Conservation (phyloP, 2,329 filamentous ascomycete genomes). For the Amesomyces nigricolor region DNA sequence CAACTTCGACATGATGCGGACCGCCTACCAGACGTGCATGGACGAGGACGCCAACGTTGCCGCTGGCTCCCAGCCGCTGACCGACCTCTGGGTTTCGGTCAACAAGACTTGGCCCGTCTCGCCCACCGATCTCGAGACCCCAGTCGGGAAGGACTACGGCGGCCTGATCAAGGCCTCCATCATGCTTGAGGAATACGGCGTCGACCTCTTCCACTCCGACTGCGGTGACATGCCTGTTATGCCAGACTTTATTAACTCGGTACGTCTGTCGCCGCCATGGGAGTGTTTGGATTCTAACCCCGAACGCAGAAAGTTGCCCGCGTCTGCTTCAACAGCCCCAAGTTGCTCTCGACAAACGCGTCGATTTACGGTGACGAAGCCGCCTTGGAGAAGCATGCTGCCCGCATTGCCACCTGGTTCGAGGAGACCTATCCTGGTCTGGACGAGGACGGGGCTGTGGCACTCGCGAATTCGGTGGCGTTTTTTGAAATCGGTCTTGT, state of each 20-base stretch:
- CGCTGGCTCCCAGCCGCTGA: conserved; percentile 51
- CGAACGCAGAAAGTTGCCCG: not conserved
- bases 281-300: not conserved
- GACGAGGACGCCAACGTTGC: conserved; percentile 53
- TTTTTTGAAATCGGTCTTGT: not conserved
- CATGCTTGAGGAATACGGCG: conserved; percentile 5
- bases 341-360: not conserved
- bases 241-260: conserved; percentile 4
- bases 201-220: not conserved
- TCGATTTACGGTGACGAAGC: not conserved
- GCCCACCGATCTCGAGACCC: conserved; percentile 1
- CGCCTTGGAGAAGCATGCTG: not conserved
- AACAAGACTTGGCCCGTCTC: conserved; percentile 34
- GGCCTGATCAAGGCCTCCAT: conserved; percentile 4
- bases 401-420: not conserved
- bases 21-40: conserved; percentile 60
- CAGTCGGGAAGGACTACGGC: conserved; percentile 3
- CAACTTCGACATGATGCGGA: conserved; percentile 62
- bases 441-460: not conserved
- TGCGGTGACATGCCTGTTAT: not conserved
- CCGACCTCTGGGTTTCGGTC: conserved; percentile 49
- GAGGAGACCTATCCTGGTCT: not conserved
- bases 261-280: not conserved
- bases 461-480: not conserved
- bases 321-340: not conserved